These are phyloP conservation scores for Globisporangium recalcitrans DNA, from an alignment of 352 stramenopile species.

Conservation along the genomic window DNA sequence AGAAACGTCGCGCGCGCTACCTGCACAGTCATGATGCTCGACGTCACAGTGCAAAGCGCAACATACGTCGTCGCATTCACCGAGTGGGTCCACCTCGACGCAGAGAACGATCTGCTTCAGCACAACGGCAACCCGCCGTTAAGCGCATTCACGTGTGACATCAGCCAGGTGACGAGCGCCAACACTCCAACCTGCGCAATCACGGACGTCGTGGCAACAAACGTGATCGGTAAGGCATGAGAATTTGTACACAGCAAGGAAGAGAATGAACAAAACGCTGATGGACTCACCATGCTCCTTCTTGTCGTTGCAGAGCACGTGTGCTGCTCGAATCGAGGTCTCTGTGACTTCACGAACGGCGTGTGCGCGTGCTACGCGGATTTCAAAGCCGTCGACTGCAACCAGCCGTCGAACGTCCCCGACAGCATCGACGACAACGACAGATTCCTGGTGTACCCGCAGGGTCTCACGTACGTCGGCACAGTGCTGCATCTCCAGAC, in stretches of 20 bases:
- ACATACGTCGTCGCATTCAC: constrained; percentile 67
- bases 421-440: constrained; percentile 69
- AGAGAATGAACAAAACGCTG: neutral
- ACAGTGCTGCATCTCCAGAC: constrained; percentile 61
- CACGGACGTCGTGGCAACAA: constrained; percentile 42
- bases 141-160: constrained; percentile 72
- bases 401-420: constrained; percentile 56
- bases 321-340: constrained; percentile 73
- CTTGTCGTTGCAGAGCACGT: constrained; percentile 47
- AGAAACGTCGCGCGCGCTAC: constrained; percentile 34
- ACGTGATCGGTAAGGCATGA: constrained; percentile 45
- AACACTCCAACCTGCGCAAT: constrained; percentile 61
- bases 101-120: constrained; percentile 80
- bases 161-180: constrained; percentile 37
- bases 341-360: constrained; percentile 68
- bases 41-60: constrained; percentile 37
- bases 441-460: constrained; percentile 61
- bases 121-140: constrained; percentile 75
- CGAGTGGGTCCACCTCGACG: constrained; percentile 47
- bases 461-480: constrained; percentile 45
- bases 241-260: neutral
- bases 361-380: constrained; percentile 69
- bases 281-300: constrained; percentile 1
- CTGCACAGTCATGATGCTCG: constrained; percentile 28
- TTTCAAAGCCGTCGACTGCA: constrained; percentile 71